Evolutionary conservation across 2,329 filamentous ascomycete species (phyloP), one percentile per base, ranked within the genome.

Genomic region (Macroventuria anomochaeta): DNA sequence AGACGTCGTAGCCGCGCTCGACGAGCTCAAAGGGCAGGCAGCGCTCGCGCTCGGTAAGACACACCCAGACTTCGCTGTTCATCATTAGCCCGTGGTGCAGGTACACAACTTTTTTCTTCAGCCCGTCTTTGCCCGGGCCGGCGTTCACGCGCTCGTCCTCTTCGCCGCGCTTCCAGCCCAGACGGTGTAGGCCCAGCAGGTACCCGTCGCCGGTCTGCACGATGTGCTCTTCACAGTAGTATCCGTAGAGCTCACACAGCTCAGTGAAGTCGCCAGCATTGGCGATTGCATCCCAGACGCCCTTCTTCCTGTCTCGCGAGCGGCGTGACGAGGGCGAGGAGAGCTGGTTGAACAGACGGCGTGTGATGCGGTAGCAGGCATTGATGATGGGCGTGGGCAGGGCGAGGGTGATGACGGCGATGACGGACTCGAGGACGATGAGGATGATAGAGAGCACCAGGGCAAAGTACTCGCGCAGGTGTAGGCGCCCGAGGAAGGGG

Each of bases 31-130:
- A 97, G 0, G 95, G 91, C 32, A 99, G 80, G 63, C 89, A 93
- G 63, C 93, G 85, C 74, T 96, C 84, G 63, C 88, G 87, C 62
- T 97, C 90, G 0, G 93, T 96, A 70, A 93, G 78, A 70, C 91
- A 96, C 7, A 97, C 91, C 95, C 95, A 99, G 28, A 99, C 93
- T 75, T 99, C 95, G 65, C 92, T 96, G 76, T 97, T 97, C 95
- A 99, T 99, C 70, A 99, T 84, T 53, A 99, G 82, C 10, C 93
- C 95, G 75, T 99, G 95, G 70, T 99, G 95, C 59, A 99, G 80
- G 73, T 97, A 99, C 6, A 95, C 87, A 41, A 97, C 90, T 64
- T 88, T 89, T 79, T 97, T 97, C 75, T 83, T 83, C 23, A 89
- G 64, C 13, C 69, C 69, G 39, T 65, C 64, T 29, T 82, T 81